phyloP scores from a whole-genome alignment of 73 alveolate genomes.

The Breviolum minutum region DNA sequence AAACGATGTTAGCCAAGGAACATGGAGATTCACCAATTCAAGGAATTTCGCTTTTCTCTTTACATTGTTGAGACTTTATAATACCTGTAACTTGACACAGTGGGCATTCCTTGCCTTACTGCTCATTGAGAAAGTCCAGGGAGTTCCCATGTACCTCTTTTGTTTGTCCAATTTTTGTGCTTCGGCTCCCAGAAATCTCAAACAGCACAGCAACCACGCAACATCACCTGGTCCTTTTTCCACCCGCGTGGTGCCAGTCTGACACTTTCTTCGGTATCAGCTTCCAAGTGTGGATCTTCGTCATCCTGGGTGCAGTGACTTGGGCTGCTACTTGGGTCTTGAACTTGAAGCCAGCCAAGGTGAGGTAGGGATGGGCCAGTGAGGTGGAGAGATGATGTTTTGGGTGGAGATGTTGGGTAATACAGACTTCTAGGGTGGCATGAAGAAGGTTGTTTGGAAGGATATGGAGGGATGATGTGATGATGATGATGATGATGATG shows the following conservation, averaged over 20 bases:
- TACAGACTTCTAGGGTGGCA: not conserved
- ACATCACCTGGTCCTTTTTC: no score
- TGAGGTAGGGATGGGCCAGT: not conserved
- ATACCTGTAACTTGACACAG: no score
- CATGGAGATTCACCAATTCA: not conserved
- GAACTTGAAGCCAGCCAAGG: conserved; percentile 93
- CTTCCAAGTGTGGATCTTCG: conserved; percentile 76
- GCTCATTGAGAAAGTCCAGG: no score
- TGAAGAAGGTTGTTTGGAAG: not conserved
- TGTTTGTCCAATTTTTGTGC: not conserved
- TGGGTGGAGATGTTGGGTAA: not conserved
- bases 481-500: no score
- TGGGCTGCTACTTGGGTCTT: conserved; percentile 77
- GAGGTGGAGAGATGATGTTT: not conserved
- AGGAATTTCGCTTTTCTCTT: not conserved
- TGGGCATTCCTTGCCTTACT: no score
- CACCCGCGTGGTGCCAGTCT: conserved; percentile 1
- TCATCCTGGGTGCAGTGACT: conserved; percentile 38
- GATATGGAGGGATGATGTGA: no score
- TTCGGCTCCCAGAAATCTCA: not conserved
- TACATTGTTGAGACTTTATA: not conserved
- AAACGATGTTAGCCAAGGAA: not conserved
- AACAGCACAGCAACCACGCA: not conserved
- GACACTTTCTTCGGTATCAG: conserved; percentile 94
- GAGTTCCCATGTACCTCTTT: not conserved